A percentile compares a stretch with the other conserved stretches of the same genome.
Conservation (phyloP, 805 yeast species). For the Metschnikowia sp. region DNA sequence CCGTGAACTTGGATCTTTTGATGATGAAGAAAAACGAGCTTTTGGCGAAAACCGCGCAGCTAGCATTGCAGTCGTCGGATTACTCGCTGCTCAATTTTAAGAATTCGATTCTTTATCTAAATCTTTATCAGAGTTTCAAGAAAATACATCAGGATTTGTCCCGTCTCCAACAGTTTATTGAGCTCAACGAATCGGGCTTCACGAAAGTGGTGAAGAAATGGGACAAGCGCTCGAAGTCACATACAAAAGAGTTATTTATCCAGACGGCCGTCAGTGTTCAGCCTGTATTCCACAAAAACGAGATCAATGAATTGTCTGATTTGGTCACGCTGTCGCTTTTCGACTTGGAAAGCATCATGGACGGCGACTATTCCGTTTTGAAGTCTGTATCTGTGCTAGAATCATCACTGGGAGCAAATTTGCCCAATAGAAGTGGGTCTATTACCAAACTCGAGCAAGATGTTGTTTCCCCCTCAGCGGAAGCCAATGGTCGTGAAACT, state of each 20-base stretch:
- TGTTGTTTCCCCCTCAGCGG: slow-evolving; percentile 1
- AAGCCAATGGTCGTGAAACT: not conserved
- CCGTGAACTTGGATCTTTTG: slow-evolving; percentile 72
- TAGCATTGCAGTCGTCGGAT: slow-evolving; percentile 11
- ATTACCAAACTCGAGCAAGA: slow-evolving; percentile 5
- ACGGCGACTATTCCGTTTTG: slow-evolving; percentile 40
- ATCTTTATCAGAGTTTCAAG: slow-evolving; percentile 83
- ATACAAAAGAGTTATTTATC: slow-evolving; percentile 86
- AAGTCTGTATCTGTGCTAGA: slow-evolving; percentile 13
- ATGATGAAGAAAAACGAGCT: slow-evolving; percentile 63
- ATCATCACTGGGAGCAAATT: not conserved
- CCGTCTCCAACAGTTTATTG: slow-evolving; percentile 88
- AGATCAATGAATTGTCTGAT: slow-evolving; percentile 81
- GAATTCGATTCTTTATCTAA: slow-evolving; percentile 73
- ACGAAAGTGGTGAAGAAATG: slow-evolving; percentile 94
- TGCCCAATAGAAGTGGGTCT: slow-evolving; percentile 5
- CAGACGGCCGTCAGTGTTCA: slow-evolving; percentile 94
- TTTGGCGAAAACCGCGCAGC: slow-evolving; percentile 26
- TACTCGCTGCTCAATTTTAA: slow-evolving; percentile 38
- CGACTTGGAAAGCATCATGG: slow-evolving; percentile 64
- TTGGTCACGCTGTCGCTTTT: slow-evolving; percentile 60
- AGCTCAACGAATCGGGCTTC: slow-evolving; percentile 92
- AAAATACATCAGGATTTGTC: slow-evolving; percentile 86
- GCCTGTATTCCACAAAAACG: slow-evolving; percentile 91
- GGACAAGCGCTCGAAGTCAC: slow-evolving; percentile 96